phyloP scores from a whole-genome alignment of 345 rosid genomes.

The Moringa oleifera region DNA sequence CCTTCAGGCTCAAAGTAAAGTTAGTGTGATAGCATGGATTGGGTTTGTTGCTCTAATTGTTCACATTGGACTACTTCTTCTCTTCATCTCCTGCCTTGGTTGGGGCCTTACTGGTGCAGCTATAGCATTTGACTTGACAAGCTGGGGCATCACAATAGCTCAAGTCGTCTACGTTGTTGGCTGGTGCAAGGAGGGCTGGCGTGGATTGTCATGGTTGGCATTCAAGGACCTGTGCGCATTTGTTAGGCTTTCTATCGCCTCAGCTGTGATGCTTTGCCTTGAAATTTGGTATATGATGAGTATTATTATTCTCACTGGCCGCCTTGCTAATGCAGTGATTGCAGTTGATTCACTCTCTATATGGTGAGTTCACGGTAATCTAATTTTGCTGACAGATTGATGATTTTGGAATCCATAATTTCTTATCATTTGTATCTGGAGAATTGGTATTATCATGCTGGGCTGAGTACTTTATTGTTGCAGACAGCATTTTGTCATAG shows the following conservation, averaged over 20 bases:
- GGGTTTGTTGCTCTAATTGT: constrained; percentile 34
- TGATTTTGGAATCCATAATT: neutral
- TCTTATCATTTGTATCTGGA: too few species aligned
- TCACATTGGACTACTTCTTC: constrained; percentile 44
- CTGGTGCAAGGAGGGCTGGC: constrained; percentile 67
- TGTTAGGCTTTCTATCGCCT: constrained; percentile 69
- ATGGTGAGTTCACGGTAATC: constrained; percentile 40
- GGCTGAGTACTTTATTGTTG: too few species aligned
- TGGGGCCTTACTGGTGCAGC: constrained; percentile 70
- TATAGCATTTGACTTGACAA: constrained; percentile 43
- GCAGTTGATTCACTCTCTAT: constrained; percentile 77
- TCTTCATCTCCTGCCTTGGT: constrained; percentile 33
- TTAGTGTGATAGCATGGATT: constrained; percentile 48
- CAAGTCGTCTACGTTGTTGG: constrained; percentile 46
- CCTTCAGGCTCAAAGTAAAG: constrained; percentile 84
- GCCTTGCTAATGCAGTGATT: constrained; percentile 58
- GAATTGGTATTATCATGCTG: too few species aligned
- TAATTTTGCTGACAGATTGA: too few species aligned
- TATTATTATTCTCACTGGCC: constrained; percentile 63
- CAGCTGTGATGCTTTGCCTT: constrained; percentile 82
- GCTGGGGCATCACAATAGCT: constrained; percentile 40
- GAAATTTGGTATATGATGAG: constrained; percentile 91
- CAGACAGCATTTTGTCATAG: too few species aligned
- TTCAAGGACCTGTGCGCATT: constrained; percentile 68
- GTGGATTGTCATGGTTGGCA: constrained; percentile 57